Base-by-base conservation (phyloP, 495 filamentous ascomycete species). In the Penicillium angulare region DNA sequence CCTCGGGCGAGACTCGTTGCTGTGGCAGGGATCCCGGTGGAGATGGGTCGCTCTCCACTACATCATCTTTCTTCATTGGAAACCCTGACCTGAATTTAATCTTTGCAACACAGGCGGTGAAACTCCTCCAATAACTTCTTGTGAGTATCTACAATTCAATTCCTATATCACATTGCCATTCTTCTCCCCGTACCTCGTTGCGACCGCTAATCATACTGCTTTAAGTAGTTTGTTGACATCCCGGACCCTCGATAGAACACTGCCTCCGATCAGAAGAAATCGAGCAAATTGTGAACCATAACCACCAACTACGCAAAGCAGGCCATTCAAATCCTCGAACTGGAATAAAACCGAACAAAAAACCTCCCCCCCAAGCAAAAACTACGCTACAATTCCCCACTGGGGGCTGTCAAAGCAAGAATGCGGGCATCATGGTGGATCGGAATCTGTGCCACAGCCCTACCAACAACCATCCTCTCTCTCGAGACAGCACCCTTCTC, bases 151-250 rank as follows among this genome's bases (percentile, higher is more conserved):
- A 15, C 12, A 10, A 12, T 9, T 20, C 15, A 20, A 18, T 44
- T 44, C n/a, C 15, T n/a, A 31, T 27, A 2, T 27, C 31, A 13
- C 20, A 27, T 7, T 15, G 13, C 2, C 29, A 17, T 31, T 7
- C 7, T 38, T 7, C n/a, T 36, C 3, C 8, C 7, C 10, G 34
- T 12, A 5, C 10, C 0, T 41, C 20, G 21, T 13, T 22, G 21
- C 12, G 20, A 23, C 52, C 22, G 43, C 49, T 50, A 52, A 57
- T 60, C 48, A 63, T 61, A 57, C 68, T 65, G 42, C 50, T 68
- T 71, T 50, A 20, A 67, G 69, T 68, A 71, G 57, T 69, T 60
- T 73, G 69, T 73, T 73, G 63, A 73, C 63, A 64, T 49, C 54
- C 56, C 50, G n/a, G 47, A 34, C 43, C 34, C 50, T 49, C 29